Percentiles rank a stretch among this genome's conserved stretches.
phyloP scores from a whole-genome alignment of 768 basidiomycete species.

The Royoungia palumana region DNA sequence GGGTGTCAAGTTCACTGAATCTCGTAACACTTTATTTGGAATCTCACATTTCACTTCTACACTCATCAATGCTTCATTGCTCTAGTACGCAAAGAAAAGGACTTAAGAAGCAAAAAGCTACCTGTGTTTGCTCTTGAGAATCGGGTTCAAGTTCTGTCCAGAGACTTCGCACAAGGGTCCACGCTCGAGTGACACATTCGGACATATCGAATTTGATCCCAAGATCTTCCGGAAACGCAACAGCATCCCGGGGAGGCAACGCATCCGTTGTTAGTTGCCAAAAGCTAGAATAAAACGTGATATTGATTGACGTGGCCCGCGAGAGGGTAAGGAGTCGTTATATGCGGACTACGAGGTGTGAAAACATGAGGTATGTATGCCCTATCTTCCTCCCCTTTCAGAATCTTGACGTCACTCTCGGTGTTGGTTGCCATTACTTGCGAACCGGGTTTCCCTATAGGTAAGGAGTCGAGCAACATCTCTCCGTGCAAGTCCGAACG shows the following conservation, averaged over 20 bases:
- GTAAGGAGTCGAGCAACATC: background rate
- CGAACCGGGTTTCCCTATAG: background rate
- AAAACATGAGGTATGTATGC: no score
- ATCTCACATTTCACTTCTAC: background rate
- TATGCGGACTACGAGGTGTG: slow-evolving; percentile 22
- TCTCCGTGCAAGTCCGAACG: no score
- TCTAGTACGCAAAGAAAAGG: no score
- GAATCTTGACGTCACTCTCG: slow-evolving; percentile 53
- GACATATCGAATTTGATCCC: slow-evolving; percentile 76
- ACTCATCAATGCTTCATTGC: no score
- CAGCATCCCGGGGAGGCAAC: slow-evolving; percentile 61
- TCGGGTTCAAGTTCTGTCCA: slow-evolving; percentile 23
- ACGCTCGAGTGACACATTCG: slow-evolving; percentile 69
- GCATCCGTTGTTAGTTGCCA: slow-evolving; percentile 71
- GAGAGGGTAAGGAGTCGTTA: no score
- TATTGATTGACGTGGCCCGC: background rate
- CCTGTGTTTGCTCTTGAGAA: slow-evolving; percentile 37
- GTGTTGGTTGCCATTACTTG: slow-evolving; percentile 41
- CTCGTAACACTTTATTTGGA: background rate
- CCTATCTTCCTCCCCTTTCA: slow-evolving; percentile 75
- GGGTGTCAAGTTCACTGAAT: background rate
- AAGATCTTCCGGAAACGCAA: slow-evolving; percentile 68
- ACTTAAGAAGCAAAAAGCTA: slow-evolving; percentile 4
- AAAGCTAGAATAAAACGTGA: slow-evolving; percentile 48
- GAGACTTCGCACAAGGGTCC: slow-evolving; percentile 50